Percentiles rank a stretch among this genome's conserved stretches.
phyloP scores from a whole-genome alignment of 2,329 filamentous ascomycete genomes.

The Monosporascus sp. region DNA sequence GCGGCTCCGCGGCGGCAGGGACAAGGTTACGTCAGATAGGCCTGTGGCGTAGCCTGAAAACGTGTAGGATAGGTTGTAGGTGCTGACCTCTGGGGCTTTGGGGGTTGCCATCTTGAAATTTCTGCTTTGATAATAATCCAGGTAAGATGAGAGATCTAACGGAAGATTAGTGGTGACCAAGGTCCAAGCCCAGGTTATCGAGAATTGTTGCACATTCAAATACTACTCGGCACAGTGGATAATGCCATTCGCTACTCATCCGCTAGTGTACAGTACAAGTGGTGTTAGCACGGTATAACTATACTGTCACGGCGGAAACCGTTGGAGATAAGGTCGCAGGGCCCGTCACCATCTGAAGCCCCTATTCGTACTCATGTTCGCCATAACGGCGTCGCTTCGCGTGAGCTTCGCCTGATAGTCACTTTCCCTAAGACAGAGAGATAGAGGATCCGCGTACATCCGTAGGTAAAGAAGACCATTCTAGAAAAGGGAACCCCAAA shows the following conservation, averaged over 20 bases:
- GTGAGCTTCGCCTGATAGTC: no score
- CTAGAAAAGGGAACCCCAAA: no score
- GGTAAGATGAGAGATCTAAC: neutral
- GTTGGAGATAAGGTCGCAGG: neutral
- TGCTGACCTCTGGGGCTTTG: conserved; percentile 58
- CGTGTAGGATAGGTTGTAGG: conserved; percentile 74
- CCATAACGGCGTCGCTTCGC: no score
- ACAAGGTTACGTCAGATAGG: conserved; percentile 65
- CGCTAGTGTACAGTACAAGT: neutral
- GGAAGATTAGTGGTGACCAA: neutral
- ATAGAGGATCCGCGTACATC: no score
- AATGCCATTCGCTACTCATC: neutral
- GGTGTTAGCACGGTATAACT: neutral
- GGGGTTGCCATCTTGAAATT: conserved; percentile 23
- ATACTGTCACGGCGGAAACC: neutral
- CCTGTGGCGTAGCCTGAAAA: conserved; percentile 85
- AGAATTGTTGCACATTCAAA: neutral
- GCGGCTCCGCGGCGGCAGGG: conserved; percentile 75
- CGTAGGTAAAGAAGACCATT: no score
- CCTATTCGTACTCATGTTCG: no score
- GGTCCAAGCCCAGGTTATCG: no score
- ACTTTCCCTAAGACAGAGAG: no score
- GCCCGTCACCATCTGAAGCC: no score
- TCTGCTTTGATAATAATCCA: neutral
- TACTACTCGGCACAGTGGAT: neutral